A percentile compares a stretch with the other conserved stretches of the same genome.
These are phyloP conservation scores for Podospora sp. DNA, from an alignment of 495 filamentous ascomycete species.

Conservation along the genomic window DNA sequence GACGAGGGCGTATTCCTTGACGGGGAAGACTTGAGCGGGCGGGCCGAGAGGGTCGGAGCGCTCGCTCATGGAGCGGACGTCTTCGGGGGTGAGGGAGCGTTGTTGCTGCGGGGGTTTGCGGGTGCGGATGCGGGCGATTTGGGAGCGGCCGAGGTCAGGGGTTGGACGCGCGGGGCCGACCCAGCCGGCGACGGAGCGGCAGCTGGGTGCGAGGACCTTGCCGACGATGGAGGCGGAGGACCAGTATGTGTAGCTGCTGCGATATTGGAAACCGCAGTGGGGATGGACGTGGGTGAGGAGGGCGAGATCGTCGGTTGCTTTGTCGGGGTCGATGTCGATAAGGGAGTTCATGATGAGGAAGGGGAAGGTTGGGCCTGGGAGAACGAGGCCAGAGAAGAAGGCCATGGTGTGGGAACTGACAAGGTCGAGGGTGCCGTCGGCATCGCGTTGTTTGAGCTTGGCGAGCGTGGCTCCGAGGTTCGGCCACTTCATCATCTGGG, in stretches of 20 bases:
- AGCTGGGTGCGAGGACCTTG: slow-evolving; percentile 76
- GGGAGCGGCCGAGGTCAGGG: slow-evolving; percentile 59
- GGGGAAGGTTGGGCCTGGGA: slow-evolving; percentile 68
- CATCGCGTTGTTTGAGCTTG: slow-evolving; percentile 59
- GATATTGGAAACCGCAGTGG: slow-evolving; percentile 71
- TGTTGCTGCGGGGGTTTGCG: slow-evolving; percentile 41
- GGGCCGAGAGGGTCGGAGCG: slow-evolving; percentile 68
- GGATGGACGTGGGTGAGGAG: slow-evolving; percentile 63
- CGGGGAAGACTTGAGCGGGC: slow-evolving; percentile 56
- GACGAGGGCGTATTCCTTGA: slow-evolving; percentile 62
- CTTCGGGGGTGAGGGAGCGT: slow-evolving; percentile 50
- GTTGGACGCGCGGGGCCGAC: slow-evolving; percentile 67
- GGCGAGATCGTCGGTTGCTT: slow-evolving; percentile 59
- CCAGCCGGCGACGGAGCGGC: slow-evolving; percentile 69
- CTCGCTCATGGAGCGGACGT: slow-evolving; percentile 60
- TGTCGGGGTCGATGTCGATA: slow-evolving; percentile 68
- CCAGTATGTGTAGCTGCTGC: slow-evolving; percentile 70
- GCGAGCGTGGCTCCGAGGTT: slow-evolving; percentile 64
- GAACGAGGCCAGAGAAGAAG: slow-evolving; percentile 69
- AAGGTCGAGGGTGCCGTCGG: slow-evolving; percentile 56
- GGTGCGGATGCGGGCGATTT: slow-evolving; percentile 65
- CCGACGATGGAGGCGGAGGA: slow-evolving; percentile 67
- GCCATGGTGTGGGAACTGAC: slow-evolving; percentile 68
- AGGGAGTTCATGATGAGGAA: slow-evolving; percentile 74
- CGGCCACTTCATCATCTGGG: slow-evolving; percentile 72